Percentiles rank a stretch among this genome's conserved stretches.
phyloP scores from a whole-genome alignment of 805 yeast species.

The Ogataea angusta region DNA sequence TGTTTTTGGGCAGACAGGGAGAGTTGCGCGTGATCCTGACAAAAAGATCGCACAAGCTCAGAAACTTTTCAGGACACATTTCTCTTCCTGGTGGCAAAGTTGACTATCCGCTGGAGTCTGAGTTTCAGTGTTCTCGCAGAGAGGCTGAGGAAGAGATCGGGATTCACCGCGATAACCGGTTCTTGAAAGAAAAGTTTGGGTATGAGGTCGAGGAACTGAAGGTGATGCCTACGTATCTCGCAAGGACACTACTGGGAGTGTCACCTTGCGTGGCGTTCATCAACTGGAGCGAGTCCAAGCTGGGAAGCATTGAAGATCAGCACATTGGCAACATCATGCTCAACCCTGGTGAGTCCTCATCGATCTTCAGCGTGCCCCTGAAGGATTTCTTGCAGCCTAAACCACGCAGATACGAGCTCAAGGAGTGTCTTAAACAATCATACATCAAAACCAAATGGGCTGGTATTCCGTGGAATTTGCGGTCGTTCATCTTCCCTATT shows the following conservation, averaged over 20 bases:
- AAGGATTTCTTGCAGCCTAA: constrained; percentile 48
- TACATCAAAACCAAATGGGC: constrained; percentile 58
- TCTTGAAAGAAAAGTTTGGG: constrained; percentile 44
- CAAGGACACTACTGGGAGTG: constrained; percentile 79
- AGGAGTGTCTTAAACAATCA: constrained; percentile 34
- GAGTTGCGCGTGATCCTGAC: constrained; percentile 79
- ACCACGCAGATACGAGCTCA: constrained; percentile 25
- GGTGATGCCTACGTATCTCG: constrained; percentile 72
- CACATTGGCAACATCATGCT: constrained; percentile 39
- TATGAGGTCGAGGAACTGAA: constrained; percentile 58
- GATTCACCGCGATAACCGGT: constrained; percentile 45
- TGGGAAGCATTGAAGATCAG: constrained; percentile 27
- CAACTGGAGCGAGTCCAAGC: constrained; percentile 36
- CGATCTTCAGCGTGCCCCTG: constrained; percentile 68
- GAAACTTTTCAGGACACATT: constrained; percentile 83
- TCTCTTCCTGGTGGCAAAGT: constrained; percentile 95
- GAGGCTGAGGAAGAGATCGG: constrained; percentile 91
- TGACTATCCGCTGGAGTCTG: constrained; percentile 61
- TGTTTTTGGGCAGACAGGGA: constrained; percentile 69
- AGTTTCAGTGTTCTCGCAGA: constrained; percentile 72
- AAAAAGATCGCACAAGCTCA: constrained; percentile 64
- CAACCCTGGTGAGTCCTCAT: constrained; percentile 76
- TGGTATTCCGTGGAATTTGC: constrained; percentile 61
- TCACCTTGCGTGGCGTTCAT: constrained; percentile 74
- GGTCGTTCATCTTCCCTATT: constrained; percentile 60